Percentiles rank a stretch among this genome's conserved stretches.
Evolutionary conservation across 305 asterid genomes (phyloP).

Genomic region (Rubia occidens): DNA sequence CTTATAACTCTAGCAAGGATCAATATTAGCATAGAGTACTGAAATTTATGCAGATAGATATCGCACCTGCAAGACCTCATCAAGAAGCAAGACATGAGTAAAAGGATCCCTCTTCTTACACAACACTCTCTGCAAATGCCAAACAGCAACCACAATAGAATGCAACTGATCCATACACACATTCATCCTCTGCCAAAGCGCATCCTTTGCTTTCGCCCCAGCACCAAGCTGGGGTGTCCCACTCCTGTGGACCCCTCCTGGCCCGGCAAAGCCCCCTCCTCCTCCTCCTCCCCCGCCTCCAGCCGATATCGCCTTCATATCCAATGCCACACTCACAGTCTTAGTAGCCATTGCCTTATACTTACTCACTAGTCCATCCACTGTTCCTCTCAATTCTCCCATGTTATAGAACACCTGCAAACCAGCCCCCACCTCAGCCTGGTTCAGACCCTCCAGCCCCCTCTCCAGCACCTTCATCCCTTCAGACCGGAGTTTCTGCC

Average conservation of each 20-base stretch:
- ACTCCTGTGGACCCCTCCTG: slow-evolving; percentile 80
- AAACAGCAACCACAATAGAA: slow-evolving; percentile 68
- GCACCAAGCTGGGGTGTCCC: slow-evolving; percentile 88
- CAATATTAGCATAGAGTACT: neutral
- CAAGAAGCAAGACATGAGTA: slow-evolving; percentile 77
- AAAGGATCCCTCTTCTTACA: slow-evolving; percentile 93
- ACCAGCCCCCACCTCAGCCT: slow-evolving; percentile 87
- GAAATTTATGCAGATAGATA: neutral
- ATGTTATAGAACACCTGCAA: slow-evolving; percentile 84
- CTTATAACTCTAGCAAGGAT: neutral
- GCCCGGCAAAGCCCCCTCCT: slow-evolving; percentile 54
- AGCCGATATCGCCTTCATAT: slow-evolving; percentile 52
- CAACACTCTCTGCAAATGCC: slow-evolving; percentile 95
- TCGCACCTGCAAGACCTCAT: slow-evolving; percentile 77
- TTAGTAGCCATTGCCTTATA: slow-evolving; percentile 68
- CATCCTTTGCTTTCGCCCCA: slow-evolving; percentile 74
- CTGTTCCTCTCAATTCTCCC: slow-evolving; percentile 85
- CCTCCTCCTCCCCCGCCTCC: slow-evolving; percentile 29
- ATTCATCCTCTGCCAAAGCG: slow-evolving; percentile 87
- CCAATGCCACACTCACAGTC: slow-evolving; percentile 63
- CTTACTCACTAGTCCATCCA: slow-evolving; percentile 75
- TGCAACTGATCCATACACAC: slow-evolving; percentile 80
- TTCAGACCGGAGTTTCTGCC: slow-evolving; percentile 55
- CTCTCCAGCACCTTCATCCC: slow-evolving; percentile 80
- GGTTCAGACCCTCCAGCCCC: slow-evolving; percentile 85